Conservation (phyloP, 2,329 filamentous ascomycete genomes). For the Emmonsia crescens region DNA sequence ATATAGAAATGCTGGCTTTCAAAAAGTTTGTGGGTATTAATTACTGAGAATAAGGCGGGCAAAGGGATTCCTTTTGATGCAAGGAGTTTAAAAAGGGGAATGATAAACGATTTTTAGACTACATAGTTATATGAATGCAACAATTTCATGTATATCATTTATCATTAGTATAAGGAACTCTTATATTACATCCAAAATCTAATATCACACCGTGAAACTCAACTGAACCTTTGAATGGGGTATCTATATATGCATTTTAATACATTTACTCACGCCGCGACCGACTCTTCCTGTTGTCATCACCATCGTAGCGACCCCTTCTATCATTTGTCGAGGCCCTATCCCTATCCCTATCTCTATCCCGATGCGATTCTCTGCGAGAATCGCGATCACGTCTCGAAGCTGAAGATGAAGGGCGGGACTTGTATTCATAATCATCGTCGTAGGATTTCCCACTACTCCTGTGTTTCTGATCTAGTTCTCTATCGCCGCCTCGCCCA, state of each 20-base stretch:
- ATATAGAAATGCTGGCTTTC: conserved; percentile 6
- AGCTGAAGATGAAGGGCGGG: conserved; percentile 23
- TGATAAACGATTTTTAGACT: background rate
- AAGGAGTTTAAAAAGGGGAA: background rate
- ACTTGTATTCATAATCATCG: conserved; percentile 25
- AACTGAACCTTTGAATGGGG: background rate
- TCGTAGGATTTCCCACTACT: conserved; percentile 17
- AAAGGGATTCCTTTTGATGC: background rate
- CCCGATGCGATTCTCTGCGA: conserved; percentile 18
- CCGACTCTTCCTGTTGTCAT: conserved; percentile 4
- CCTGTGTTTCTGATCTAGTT: conserved; percentile 17
- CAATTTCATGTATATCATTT: background rate
- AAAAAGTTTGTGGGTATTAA: background rate
- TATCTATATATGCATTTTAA: conserved; percentile 10
- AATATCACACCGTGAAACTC: background rate
- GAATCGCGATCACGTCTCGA: conserved; percentile 22
- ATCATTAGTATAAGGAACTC: background rate
- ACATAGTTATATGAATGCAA: background rate
- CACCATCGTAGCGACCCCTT: conserved; percentile 13
- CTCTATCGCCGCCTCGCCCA: conserved; percentile 15
- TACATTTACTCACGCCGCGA: conserved; percentile 2
- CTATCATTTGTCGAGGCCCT: conserved; percentile 14
- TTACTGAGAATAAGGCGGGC: background rate
- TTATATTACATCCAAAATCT: background rate
- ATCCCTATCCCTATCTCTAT: conserved; percentile 21